Conservation (phyloP, 139 green algal genomes). For the Raphidocelis subcapitata region DNA sequence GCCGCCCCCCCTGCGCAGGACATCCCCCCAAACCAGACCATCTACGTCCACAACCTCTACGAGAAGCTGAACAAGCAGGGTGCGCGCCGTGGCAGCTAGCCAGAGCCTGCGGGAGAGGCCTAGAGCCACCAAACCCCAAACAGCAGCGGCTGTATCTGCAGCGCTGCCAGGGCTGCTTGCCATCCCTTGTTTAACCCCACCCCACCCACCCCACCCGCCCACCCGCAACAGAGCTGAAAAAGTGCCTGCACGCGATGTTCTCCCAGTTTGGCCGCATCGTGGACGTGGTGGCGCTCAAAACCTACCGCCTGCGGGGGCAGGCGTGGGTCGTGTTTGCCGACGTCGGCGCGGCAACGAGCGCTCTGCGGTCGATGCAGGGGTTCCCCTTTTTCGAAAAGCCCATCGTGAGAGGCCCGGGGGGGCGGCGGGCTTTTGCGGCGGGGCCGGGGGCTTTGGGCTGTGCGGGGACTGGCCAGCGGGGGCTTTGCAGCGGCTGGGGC, state of each 20-base stretch:
- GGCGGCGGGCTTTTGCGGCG: too few relatives aligned
- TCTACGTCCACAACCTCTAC: conserved; percentile 94
- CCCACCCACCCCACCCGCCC: background rate
- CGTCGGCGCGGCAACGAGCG: conserved; percentile 75
- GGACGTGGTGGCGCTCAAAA: conserved; percentile 89
- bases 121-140: background rate
- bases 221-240: conserved; percentile 85
- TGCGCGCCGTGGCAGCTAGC: conserved; percentile 26
- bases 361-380: conserved; percentile 88
- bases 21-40: conserved; percentile 82
- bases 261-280: conserved; percentile 95
- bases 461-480: too few relatives aligned
- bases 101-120: background rate
- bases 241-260: conserved; percentile 93
- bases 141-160: background rate
- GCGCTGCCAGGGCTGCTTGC: background rate
- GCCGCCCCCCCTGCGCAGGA: conserved; percentile 39
- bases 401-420: conserved; percentile 62
- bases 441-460: too few relatives aligned
- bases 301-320: conserved; percentile 86
- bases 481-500: too few relatives aligned
- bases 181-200: background rate
- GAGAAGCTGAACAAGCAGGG: conserved; percentile 95
- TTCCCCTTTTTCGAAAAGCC: conserved; percentile 99
- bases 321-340: conserved; percentile 96